A percentile compares a stretch with the other conserved stretches of the same genome.
Evolutionary conservation across 1,284 basidiomycete species (phyloP).

Genomic region (Tylopilus orsonianus): DNA sequence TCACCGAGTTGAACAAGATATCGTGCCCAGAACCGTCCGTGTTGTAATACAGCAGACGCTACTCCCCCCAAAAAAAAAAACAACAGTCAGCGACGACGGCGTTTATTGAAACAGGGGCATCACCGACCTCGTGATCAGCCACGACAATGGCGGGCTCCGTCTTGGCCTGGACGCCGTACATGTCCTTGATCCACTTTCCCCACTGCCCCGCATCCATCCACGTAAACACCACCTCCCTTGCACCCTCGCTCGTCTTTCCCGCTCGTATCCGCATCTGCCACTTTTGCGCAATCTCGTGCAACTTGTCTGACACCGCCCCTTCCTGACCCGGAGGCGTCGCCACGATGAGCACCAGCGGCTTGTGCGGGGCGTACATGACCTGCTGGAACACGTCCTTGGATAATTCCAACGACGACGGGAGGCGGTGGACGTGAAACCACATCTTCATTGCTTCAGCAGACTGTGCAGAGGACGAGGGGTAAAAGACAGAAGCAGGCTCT

Average conservation of each 20-base stretch:
- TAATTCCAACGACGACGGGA: slow-evolving; percentile 72
- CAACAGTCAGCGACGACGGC: neutral
- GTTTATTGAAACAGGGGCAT: no score
- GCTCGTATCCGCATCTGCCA: slow-evolving; percentile 54
- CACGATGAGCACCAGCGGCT: slow-evolving; percentile 77
- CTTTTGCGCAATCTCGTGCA: slow-evolving; percentile 57
- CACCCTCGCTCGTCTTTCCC: neutral
- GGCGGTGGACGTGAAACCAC: slow-evolving; percentile 68
- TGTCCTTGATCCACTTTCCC: slow-evolving; percentile 84
- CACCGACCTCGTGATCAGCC: slow-evolving; percentile 65
- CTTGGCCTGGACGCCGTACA: slow-evolving; percentile 64
- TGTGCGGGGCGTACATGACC: slow-evolving; percentile 76
- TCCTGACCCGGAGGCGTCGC: slow-evolving; percentile 43
- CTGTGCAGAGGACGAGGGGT: slow-evolving; percentile 29
- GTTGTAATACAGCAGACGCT: slow-evolving; percentile 73
- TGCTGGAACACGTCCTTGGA: slow-evolving; percentile 73
- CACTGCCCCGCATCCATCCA: slow-evolving; percentile 84
- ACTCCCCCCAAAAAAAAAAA: neutral
- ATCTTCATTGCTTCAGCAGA: slow-evolving; percentile 33
- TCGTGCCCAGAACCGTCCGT: slow-evolving; percentile 48
- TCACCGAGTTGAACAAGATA: slow-evolving; percentile 55
- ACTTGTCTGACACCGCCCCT: slow-evolving; percentile 43
- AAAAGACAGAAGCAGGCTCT: slow-evolving; percentile 41
- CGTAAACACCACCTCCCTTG: slow-evolving; percentile 73
- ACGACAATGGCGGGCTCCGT: slow-evolving; percentile 66